Evolutionary conservation across 768 basidiomycete species (phyloP).

Genomic region (Leccinum obscurum): DNA sequence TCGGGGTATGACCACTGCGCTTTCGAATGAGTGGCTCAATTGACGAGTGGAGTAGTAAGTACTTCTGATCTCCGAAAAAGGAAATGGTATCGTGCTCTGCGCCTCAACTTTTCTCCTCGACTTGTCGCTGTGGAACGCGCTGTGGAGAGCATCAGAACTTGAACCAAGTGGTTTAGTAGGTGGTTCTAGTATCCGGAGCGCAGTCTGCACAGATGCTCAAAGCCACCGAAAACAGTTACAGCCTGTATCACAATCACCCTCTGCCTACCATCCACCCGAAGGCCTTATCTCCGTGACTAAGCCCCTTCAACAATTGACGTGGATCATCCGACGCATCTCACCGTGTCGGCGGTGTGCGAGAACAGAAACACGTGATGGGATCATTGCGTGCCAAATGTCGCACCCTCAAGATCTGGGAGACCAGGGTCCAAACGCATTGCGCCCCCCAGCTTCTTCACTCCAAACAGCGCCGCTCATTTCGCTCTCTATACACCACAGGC

Average conservation of each 20-base stretch:
- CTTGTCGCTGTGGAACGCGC: no score
- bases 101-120: no score
- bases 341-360: constrained; percentile 47
- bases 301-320: constrained; percentile 73
- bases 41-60: no score
- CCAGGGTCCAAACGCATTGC: constrained; percentile 48
- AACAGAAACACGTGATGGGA: constrained; percentile 63
- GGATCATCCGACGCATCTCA: constrained; percentile 39
- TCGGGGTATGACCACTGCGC: neutral
- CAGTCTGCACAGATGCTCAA: no score
- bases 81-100: neutral
- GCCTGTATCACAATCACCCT: no score
- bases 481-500: constrained; percentile 55
- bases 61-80: neutral
- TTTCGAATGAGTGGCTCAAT: no score
- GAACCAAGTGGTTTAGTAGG: no score
- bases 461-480: constrained; percentile 53
- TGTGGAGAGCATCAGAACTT: no score
- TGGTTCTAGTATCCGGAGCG: no score
- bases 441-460: constrained; percentile 50
- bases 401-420: constrained; percentile 57
- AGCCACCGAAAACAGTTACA: no score
- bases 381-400: constrained; percentile 39
- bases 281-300: constrained; percentile 71
- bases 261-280: no score